Conservation (phyloP, 768 basidiomycete genomes). For the Coprinopsis cinerea region DNA sequence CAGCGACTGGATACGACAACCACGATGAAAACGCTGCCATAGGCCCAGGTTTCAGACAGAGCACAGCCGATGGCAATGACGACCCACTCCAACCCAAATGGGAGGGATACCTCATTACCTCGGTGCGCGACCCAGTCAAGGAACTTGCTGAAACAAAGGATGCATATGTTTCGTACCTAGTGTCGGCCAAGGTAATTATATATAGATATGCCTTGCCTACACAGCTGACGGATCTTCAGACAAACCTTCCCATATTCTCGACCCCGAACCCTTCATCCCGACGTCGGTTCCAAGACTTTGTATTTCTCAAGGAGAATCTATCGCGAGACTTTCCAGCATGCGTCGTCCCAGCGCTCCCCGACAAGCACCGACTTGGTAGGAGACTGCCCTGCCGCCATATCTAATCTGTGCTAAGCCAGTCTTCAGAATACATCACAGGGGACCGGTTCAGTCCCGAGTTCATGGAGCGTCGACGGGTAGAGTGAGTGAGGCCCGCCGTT, state of each 20-base stretch:
- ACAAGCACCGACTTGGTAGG: conserved; percentile 93
- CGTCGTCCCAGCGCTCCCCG: conserved; percentile 94
- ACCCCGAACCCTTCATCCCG: conserved; percentile 68
- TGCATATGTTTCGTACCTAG: conserved; percentile 91
- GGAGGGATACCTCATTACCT: conserved; percentile 80
- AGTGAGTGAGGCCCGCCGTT: conserved; percentile 46
- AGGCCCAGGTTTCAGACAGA: conserved; percentile 79
- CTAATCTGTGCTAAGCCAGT: conserved; percentile 3
- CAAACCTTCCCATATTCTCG: conserved; percentile 85
- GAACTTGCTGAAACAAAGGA: conserved; percentile 97
- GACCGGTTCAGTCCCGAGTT: conserved; percentile 97
- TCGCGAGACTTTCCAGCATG: conserved; percentile 92
- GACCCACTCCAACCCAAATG: conserved; percentile 84
- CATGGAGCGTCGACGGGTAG: conserved; percentile 84
- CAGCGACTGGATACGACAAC: conserved; percentile 45
- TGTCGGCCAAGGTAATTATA: conserved; percentile 71
- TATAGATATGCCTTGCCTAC: background rate
- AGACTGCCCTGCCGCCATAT: conserved; percentile 9
- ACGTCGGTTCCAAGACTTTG: conserved; percentile 95
- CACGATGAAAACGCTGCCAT: conserved; percentile 36
- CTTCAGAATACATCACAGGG: conserved; percentile 90
- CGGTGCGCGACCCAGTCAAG: conserved; percentile 89
- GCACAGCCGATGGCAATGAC: conserved; percentile 63
- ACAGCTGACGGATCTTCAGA: conserved; percentile 41
- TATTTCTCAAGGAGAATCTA: conserved; percentile 85